Conservation (phyloP, 495 filamentous ascomycete species). For the Thermothielavioides terrestris region DNA sequence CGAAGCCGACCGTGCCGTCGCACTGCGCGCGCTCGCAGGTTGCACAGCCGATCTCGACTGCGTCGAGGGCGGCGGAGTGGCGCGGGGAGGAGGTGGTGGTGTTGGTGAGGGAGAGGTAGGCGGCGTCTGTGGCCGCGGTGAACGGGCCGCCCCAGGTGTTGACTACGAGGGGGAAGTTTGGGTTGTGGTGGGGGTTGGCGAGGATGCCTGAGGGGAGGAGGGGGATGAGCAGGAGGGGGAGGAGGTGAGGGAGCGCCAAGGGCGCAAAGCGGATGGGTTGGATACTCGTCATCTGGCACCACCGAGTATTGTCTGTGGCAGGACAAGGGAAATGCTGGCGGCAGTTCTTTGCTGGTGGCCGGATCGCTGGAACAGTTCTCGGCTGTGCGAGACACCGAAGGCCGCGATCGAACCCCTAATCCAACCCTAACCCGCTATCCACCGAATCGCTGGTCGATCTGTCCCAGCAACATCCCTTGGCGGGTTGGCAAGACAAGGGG, state of each 20-base stretch:
- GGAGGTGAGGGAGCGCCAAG: background rate
- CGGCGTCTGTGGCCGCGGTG: constrained; percentile 41
- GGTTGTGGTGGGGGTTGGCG: constrained; percentile 2
- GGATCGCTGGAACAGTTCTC: no score
- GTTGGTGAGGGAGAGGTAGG: constrained; percentile 27
- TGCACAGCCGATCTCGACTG: constrained; percentile 35
- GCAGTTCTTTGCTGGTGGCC: no score
- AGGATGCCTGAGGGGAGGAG: background rate
- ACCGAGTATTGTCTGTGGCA: no score
- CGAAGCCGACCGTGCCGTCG: constrained; percentile 40
- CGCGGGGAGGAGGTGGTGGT: background rate
- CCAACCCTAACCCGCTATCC: no score
- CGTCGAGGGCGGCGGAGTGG: constrained; percentile 31
- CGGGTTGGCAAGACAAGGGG: no score
- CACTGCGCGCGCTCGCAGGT: constrained; percentile 39
- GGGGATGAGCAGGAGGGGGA: constrained; percentile 1
- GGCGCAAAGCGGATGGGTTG: background rate
- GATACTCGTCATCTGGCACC: background rate
- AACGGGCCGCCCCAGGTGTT: constrained; percentile 42
- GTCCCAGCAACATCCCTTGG: no score
- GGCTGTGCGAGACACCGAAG: no score
- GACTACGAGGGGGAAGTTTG: constrained; percentile 35
- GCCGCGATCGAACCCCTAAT: no score
- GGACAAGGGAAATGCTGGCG: no score
- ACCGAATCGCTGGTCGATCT: no score